phyloP scores from a whole-genome alignment of 2,329 filamentous ascomycete genomes.

The Macrophomina phaseolina region DNA sequence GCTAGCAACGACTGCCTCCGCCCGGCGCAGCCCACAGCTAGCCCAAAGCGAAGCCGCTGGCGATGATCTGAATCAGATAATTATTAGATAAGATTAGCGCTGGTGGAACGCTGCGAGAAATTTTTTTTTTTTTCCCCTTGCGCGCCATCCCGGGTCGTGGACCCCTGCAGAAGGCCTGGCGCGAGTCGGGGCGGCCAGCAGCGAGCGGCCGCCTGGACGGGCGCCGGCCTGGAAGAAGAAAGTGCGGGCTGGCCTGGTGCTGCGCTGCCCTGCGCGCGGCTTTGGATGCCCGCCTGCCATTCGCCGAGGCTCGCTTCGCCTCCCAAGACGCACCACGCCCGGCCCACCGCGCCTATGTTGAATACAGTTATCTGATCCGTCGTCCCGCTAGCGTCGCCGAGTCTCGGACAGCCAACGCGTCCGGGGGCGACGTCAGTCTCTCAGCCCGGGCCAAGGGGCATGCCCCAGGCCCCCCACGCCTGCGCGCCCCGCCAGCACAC shows the following conservation, averaged over 20 bases:
- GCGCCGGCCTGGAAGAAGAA: slow-evolving; percentile 16
- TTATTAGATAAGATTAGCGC: slow-evolving; percentile 29
- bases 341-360: slow-evolving; percentile 16
- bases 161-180: slow-evolving; percentile 9
- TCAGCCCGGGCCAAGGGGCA: background rate
- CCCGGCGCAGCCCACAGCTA: slow-evolving; percentile 11
- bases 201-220: background rate
- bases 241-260: background rate
- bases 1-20: slow-evolving; percentile 9
- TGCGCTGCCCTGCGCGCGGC: background rate
- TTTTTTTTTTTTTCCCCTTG: slow-evolving; percentile 20
- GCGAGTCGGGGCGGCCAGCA: slow-evolving; percentile 1
- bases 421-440: background rate
- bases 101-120: slow-evolving; percentile 22
- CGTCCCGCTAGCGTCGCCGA: slow-evolving; percentile 10
- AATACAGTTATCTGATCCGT: slow-evolving; percentile 25
- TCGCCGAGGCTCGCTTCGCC: slow-evolving; percentile 21
- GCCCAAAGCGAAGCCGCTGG: slow-evolving; percentile 18
- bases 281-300: background rate
- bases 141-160: background rate
- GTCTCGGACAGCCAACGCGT: slow-evolving; percentile 3
- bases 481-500: slow-evolving; percentile 16
- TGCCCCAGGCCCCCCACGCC: background rate
- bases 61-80: slow-evolving; percentile 28
- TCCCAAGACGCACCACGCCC: slow-evolving; percentile 8